Evolutionary conservation across 2,329 filamentous ascomycete species (phyloP).

Genomic region (Aspergillus amoenus): DNA sequence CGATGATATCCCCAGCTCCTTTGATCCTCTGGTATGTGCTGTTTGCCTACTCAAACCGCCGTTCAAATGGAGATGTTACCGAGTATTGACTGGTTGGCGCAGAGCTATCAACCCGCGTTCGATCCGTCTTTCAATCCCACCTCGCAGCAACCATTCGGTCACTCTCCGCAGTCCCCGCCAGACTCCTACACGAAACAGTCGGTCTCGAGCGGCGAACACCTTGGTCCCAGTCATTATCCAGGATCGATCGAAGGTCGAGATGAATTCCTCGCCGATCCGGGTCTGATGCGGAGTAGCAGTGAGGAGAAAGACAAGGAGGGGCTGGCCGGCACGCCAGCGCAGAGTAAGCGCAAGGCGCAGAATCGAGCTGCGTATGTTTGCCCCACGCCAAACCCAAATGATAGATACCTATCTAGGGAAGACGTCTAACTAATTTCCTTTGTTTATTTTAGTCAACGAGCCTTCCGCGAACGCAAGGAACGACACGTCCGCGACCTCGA

Average conservation of each 20-base stretch:
- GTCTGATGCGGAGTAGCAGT: slow-evolving; percentile 47
- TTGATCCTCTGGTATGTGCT: slow-evolving; percentile 29
- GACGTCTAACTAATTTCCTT: neutral
- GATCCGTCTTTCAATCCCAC: slow-evolving; percentile 37
- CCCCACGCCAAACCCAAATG: neutral
- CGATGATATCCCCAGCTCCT: slow-evolving; percentile 48
- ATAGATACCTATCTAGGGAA: neutral
- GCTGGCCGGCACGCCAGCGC: slow-evolving; percentile 54
- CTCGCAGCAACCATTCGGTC: slow-evolving; percentile 25
- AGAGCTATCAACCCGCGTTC: slow-evolving; percentile 38
- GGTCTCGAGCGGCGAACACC: slow-evolving; percentile 28
- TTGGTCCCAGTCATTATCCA: slow-evolving; percentile 22
- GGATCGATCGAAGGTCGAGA: slow-evolving; percentile 32
- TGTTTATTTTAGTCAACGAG: slow-evolving; percentile 68
- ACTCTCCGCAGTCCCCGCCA: slow-evolving; percentile 36
- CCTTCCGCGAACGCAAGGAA: slow-evolving; percentile 95
- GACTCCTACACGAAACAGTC: slow-evolving; percentile 37
- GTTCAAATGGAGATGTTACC: neutral
- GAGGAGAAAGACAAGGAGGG: slow-evolving; percentile 58
- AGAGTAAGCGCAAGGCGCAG: slow-evolving; percentile 66
- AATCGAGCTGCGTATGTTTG: slow-evolving; percentile 67
- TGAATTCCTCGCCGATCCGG: slow-evolving; percentile 24
- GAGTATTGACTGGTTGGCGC: neutral
- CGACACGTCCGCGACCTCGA: slow-evolving; percentile 92
- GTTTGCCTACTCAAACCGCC: neutral